A percentile compares a stretch with the other conserved stretches of the same genome.
These are phyloP conservation scores for Starmerella kuoi DNA, from an alignment of 805 yeast species.

Conservation along the genomic window DNA sequence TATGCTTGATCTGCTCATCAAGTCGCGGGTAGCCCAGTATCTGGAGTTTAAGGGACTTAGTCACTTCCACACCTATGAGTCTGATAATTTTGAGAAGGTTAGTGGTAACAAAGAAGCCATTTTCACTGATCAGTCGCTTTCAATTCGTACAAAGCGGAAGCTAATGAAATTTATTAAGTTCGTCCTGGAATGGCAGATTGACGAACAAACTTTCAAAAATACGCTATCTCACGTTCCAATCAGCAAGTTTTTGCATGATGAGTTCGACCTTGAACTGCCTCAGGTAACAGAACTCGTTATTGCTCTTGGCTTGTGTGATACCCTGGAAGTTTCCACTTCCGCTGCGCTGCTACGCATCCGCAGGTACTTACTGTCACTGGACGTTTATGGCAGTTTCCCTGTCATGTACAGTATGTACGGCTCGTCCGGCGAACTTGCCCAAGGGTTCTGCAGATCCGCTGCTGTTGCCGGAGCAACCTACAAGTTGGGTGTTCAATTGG, in stretches of 20 bases:
- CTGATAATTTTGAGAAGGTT: conserved; percentile 78
- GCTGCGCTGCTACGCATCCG: conserved; percentile 71
- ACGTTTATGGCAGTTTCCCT: conserved; percentile 90
- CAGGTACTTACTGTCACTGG: conserved; percentile 72
- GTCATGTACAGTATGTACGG: conserved; percentile 86
- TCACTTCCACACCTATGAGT: conserved; percentile 86
- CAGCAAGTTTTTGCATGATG: conserved; percentile 43
- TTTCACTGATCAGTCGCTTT: conserved; percentile 72
- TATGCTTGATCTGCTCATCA: conserved; percentile 60
- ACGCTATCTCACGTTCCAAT: conserved; percentile 44
- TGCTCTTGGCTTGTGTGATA: conserved; percentile 70
- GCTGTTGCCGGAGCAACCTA: conserved; percentile 97
- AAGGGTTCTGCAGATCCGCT: conserved; percentile 94
- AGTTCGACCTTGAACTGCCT: conserved; percentile 57
- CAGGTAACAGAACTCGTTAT: conserved; percentile 76
- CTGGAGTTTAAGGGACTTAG: conserved; percentile 83
- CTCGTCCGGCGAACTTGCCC: conserved; percentile 89
- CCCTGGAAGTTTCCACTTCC: conserved; percentile 48
- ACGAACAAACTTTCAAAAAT: conserved; percentile 44
- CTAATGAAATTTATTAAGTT: conserved; percentile 88
- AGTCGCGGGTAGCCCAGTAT: conserved; percentile 79
- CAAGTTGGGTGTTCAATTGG: conserved; percentile 58
- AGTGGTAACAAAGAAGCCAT: conserved; percentile 84
- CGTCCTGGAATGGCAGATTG: conserved; percentile 56
- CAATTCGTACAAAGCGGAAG: conserved; percentile 63